Evolutionary conservation across 148 eudicot genomes (phyloP), one percentile per base, ranked within the genome.

Genomic region (Cornus controversa): DNA sequence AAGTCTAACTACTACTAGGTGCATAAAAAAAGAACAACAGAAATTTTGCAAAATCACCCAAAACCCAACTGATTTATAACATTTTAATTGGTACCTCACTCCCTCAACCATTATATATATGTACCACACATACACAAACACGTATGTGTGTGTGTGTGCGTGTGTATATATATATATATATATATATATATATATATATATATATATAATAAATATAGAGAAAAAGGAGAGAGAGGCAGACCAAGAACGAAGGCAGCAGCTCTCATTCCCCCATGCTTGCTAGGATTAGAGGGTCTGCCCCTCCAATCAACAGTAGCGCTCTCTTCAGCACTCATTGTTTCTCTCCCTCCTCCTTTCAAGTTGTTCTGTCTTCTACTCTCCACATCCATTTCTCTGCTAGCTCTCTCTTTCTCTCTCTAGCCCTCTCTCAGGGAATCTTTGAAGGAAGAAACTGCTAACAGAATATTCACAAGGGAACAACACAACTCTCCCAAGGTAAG

Each of bases 161-260:
- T 36, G 37, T 36, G 37, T 40, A 40, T 54, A 20, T 54, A 54
- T 1, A 54, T 14, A 20, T 54, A 60, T 20, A 60, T 8, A 69
- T 10, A 34, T 15, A 63, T 36, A 20, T 24, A 62, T 10, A 25
- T 18, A 64, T 31, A 28, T 27, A 66, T n/a, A 7, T 26, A 4
- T 4, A 16, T 50, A 31, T 5, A 62, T 25, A 27, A 68, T 25
- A 20, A 20, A 65, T 0, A 72, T 26, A 58, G 29, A 65, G 27
- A 27, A 7, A 77, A n/a, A 36, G 66, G 66, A 28, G 25, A 54
- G 77, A 45, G 45, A 15, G 4, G 57, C 28, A 14, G 71, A 96
- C 99, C 99, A 68, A 96, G 95, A 78, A 88, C 92, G 81, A 93
- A 93, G 66, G 89, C 81, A 77, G 99, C 97, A 71, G 99, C 99